Conservation (phyloP, 176 grass and related monocot genomes). For the Carex kokanica region DNA sequence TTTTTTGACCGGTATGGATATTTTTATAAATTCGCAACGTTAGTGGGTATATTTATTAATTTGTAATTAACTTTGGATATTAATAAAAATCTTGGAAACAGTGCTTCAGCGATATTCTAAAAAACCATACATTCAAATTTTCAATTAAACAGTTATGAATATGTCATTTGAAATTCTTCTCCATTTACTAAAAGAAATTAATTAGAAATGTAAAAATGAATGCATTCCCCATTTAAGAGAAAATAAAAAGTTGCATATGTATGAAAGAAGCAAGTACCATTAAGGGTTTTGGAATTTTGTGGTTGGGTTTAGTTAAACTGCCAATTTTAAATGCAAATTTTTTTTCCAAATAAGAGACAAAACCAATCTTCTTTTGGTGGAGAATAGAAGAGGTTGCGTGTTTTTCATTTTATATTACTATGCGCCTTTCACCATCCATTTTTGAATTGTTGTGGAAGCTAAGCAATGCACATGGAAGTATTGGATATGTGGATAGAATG, state of each 20-base stretch:
- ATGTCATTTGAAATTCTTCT: not conserved
- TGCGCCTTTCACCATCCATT: not conserved
- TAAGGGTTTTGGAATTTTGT: not conserved
- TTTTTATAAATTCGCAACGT: too few relatives aligned
- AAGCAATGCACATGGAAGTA: conserved; percentile 15
- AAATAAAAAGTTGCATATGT: not conserved
- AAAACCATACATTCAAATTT: not conserved
- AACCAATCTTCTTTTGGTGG: not conserved
- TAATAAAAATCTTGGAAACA: too few relatives aligned
- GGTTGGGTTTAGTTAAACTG: not conserved
- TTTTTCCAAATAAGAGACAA: not conserved
- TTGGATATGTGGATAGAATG: too few relatives aligned
- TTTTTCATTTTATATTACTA: not conserved
- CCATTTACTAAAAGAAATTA: not conserved
- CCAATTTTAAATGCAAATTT: not conserved
- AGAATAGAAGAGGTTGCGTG: not conserved
- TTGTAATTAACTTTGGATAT: too few relatives aligned
- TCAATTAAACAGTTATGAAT: not conserved
- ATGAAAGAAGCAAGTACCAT: not conserved
- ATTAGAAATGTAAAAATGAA: not conserved
- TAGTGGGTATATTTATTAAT: too few relatives aligned
- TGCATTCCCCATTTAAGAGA: not conserved
- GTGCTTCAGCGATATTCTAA: not conserved
- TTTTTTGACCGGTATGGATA: too few relatives aligned
- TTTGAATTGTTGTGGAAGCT: conserved; percentile 15